phyloP scores from a whole-genome alignment of 345 rosid species.

The Linum lewisii region DNA sequence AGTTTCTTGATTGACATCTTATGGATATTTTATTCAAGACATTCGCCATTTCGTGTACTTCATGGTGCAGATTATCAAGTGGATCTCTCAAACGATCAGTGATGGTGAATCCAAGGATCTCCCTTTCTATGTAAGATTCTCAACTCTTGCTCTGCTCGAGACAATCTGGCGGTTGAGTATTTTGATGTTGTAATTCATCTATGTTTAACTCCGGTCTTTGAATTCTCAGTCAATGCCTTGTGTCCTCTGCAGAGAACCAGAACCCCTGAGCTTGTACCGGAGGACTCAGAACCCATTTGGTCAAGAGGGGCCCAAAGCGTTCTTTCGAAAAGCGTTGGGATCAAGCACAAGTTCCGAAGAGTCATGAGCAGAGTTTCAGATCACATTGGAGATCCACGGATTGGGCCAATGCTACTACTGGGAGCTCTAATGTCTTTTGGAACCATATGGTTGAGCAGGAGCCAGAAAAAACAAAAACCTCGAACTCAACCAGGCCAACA shows the following conservation, averaged over 20 bases:
- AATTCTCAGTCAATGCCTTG: constrained; percentile 2
- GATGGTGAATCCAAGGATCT: constrained; percentile 83
- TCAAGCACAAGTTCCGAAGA: constrained; percentile 36
- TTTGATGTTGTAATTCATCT: neutral
- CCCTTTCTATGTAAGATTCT: constrained; percentile 60
- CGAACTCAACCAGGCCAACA: constrained; percentile 32
- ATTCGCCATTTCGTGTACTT: neutral
- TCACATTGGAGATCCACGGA: constrained; percentile 62
- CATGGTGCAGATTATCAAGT: constrained; percentile 49
- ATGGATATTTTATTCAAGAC: neutral
- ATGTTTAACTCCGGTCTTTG: constrained; percentile 6
- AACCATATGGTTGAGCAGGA: constrained; percentile 56
- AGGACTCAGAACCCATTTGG: constrained; percentile 61
- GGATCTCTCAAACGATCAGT: constrained; percentile 67
- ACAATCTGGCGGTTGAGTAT: no score
- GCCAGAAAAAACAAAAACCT: constrained; percentile 26
- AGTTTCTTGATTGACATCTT: neutral
- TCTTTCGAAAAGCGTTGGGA: constrained; percentile 46
- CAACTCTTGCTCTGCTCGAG: neutral
- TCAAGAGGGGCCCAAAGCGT: constrained; percentile 40
- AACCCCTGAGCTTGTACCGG: constrained; percentile 76
- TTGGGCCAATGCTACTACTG: constrained; percentile 75
- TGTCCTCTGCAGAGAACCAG: constrained; percentile 48
- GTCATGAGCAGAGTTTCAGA: constrained; percentile 28
- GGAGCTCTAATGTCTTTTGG: constrained; percentile 65